Base-by-base conservation (phyloP, 306 rosid genomes). In the Comarum palustre region DNA sequence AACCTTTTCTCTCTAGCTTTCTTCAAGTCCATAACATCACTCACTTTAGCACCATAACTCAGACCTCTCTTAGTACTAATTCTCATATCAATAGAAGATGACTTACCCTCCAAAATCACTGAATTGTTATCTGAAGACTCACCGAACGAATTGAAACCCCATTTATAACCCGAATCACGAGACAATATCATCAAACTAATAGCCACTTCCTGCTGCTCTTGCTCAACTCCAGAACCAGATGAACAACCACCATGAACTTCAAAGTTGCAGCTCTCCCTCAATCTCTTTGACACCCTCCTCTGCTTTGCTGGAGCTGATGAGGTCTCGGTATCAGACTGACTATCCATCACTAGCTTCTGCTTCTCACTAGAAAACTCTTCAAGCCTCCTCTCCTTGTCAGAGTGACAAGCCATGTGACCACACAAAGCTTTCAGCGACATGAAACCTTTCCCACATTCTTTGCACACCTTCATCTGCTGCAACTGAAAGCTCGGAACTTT, bases 321-420 rank as follows among this genome's bases (percentile, higher is more conserved):
- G 31, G 90, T 79, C 22, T 93, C 90, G 5, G 90, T 84, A 46
- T 84, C 93, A n/a, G 90, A 90, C 22, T 89, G 87, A 78, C 82
- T 79, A 68, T 90, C 92, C 89, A 80, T 77, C 43, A 81, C 78
- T 50, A 80, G 71, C 59, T 90, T 86, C 55, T 79, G 74, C 77
- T 90, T 81, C 81, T 80, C 82, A 31, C 64, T n/a, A 29, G 72
- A 81, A 32, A 70, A 50, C 73, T 77, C 78, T 29, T 74, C 64
- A 74, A 74, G 48, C 83, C 51, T 79, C 68, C 74, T 88, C 48
- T 88, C 96, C 63, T 84, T 91, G 6, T 91, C 97, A 4, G 91
- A 86, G 77, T 91, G 96, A 81, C 84, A 84, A 71, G 93, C 96
- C 98, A 93, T 89, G 86, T 91, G 97, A 46, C 96, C 93, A 77